These are phyloP conservation scores for Allantophomopsis cytisporea DNA, from an alignment of 2,329 filamentous ascomycete genomes.

Conservation along the genomic window DNA sequence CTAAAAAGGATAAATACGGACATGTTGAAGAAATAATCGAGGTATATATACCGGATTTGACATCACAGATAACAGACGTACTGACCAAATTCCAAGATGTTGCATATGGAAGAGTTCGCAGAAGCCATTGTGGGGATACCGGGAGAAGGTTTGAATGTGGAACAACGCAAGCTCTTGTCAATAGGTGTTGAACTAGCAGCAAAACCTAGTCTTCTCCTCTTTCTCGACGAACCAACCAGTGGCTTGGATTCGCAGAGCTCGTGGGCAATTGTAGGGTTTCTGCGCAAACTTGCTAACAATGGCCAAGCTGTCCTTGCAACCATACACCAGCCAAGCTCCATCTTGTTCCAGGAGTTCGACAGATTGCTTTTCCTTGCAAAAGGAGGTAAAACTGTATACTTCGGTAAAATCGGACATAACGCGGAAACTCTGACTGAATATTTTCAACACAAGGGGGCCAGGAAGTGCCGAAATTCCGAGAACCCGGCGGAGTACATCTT, in stretches of 20 bases:
- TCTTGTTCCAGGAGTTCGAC: slow-evolving; percentile 38
- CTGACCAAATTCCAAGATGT: slow-evolving; percentile 27
- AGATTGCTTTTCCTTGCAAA: slow-evolving; percentile 62
- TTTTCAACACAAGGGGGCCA: too few species aligned
- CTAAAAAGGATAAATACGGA: slow-evolving; percentile 64
- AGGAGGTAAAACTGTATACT: slow-evolving; percentile 67
- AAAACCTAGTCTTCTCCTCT: slow-evolving; percentile 75
- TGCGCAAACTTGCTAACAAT: slow-evolving; percentile 76
- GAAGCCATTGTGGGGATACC: slow-evolving; percentile 86
- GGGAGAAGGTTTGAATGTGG: slow-evolving; percentile 66
- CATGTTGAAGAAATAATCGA: slow-evolving; percentile 62
- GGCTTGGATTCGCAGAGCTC: slow-evolving; percentile 87
- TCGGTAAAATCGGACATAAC: slow-evolving; percentile 52
- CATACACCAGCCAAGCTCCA: neutral
- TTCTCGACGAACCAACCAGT: slow-evolving; percentile 90
- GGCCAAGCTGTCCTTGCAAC: slow-evolving; percentile 47
- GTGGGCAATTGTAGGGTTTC: slow-evolving; percentile 78
- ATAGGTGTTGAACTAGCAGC: slow-evolving; percentile 89
- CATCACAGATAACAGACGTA: neutral
- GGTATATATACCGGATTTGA: neutral
- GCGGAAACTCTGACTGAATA: slow-evolving; percentile 31
- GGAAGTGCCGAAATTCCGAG: slow-evolving; percentile 50
- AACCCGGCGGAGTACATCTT: slow-evolving; percentile 79
- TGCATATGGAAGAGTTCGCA: slow-evolving; percentile 80
- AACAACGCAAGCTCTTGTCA: slow-evolving; percentile 63